Evolutionary conservation across 352 stramenopile species (phyloP), one percentile per base, ranked within the genome.

Genomic region (Pythium graminicola): DNA sequence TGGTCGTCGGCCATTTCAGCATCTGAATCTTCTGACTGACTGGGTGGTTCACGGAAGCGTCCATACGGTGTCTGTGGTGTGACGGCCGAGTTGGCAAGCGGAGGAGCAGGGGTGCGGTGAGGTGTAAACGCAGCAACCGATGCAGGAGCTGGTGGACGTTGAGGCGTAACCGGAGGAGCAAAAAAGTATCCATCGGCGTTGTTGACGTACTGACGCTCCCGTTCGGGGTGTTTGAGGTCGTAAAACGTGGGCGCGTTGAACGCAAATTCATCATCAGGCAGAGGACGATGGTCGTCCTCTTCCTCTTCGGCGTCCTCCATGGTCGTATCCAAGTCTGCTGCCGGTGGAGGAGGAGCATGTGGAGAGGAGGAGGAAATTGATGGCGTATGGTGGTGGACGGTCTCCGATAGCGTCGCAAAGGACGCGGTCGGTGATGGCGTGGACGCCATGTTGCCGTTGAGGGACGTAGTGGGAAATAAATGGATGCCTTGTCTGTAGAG

Each of bases 131-230:
- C 16, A 4, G 31, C 9, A 22, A 44, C 17, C 39, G 39, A 23
- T 24, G 39, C 19, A 1, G 39, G 40, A n/a, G 40, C n/a, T 13
- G 23, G n/a, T 8, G 39, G 17, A 0, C 50, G 50, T 29, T 50
- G 27, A 7, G 50, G 50, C 23, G 57, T 53, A 38, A 27, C 22
- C 24, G 47, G 32, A 3, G 44, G 54, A 16, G 53, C 19, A 48
- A 56, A 83, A 40, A 93, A 93, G 57, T 93, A 93, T 7, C 79
- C 82, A 51, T 93, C 82, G 9, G 82, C 79, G 47, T 93, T 90
- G 67, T 90, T 90, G 28, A 93, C 76, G 60, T 93, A 93, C 50
- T 61, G 71, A 35, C 53, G 69, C 64, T 93, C 82, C 22, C 81
- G 63, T 48, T 72, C 64, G 20, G 78, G 77, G 51, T 90, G 79